A percentile compares a stretch with the other conserved stretches of the same genome.
phyloP scores from a whole-genome alignment of 2,329 filamentous ascomycete species.

The Botrytis medusae region DNA sequence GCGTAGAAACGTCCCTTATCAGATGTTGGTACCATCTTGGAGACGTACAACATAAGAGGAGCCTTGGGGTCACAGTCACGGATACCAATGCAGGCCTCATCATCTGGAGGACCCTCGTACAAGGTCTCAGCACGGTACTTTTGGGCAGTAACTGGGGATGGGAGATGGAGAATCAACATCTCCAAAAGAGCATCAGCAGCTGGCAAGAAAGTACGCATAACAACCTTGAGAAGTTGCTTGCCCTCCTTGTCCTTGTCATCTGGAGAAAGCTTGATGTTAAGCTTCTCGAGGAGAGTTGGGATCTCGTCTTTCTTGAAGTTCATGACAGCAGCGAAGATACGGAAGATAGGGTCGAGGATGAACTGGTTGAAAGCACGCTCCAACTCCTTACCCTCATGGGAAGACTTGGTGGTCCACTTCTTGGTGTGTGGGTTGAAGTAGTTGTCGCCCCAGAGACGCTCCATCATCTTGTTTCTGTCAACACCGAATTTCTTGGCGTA shows the following conservation, averaged over 20 bases:
- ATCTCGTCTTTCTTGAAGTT: conserved; percentile 98
- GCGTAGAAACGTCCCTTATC: conserved; percentile 99
- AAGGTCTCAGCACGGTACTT: conserved; percentile 97
- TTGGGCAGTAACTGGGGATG: conserved; percentile 93
- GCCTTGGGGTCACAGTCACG: conserved; percentile 97
- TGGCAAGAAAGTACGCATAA: conserved; percentile 99
- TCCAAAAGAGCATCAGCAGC: conserved; percentile 97
- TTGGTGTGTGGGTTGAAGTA: conserved; percentile 99
- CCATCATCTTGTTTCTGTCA: conserved; percentile 99
- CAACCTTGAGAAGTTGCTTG: conserved; percentile 95
- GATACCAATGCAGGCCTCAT: conserved; percentile 92
- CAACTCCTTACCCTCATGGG: conserved; percentile 80
- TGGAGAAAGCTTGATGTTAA: conserved; percentile 82
- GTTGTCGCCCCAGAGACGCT: conserved; percentile 99
- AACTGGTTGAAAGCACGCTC: conserved; percentile 99
- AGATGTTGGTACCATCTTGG: conserved; percentile 99
- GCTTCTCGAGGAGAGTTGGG: conserved; percentile 80
- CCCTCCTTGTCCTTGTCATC: conserved; percentile 94
- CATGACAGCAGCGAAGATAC: conserved; percentile 94
- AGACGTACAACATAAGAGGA: conserved; percentile 99
- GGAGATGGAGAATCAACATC: conserved; percentile 99
- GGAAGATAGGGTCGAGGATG: conserved; percentile 99
- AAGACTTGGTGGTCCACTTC: conserved; percentile 95
- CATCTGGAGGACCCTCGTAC: conserved; percentile 95
- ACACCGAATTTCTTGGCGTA: conserved; percentile 99